Evolutionary conservation across 495 filamentous ascomycete genomes (phyloP).

Genomic region (Endocarpon pusillum): DNA sequence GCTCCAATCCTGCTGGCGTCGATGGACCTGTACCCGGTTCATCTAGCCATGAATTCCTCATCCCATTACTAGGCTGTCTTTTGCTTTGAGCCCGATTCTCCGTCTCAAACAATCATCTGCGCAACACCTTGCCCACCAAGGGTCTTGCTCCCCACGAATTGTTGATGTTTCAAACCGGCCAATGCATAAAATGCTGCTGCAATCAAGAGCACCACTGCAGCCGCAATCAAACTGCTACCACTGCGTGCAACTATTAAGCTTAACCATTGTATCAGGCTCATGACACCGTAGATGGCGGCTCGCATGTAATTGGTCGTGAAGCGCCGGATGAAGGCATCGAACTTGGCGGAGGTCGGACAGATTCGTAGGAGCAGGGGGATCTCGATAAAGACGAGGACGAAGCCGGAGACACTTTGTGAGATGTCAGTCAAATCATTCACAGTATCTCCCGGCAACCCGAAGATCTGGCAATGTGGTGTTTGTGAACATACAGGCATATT

Average conservation of each 20-base stretch:
- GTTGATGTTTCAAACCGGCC: slow-evolving; percentile 79
- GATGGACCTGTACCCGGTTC: no score
- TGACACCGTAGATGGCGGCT: slow-evolving; percentile 68
- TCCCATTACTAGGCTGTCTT: no score
- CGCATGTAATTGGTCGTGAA: slow-evolving; percentile 96
- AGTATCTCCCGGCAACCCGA: no score
- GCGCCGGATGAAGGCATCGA: slow-evolving; percentile 78
- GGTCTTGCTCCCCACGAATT: slow-evolving; percentile 92
- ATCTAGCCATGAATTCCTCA: no score
- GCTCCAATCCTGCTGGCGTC: no score
- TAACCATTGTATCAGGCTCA: slow-evolving; percentile 72
- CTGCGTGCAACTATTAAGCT: slow-evolving; percentile 35
- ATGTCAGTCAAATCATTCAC: no score
- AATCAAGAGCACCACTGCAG: slow-evolving; percentile 62
- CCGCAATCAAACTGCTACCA: slow-evolving; percentile 59
- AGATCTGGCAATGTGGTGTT: background rate
- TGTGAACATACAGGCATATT: slow-evolving; percentile 73
- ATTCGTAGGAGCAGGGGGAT: slow-evolving; percentile 92
- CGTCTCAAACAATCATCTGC: slow-evolving; percentile 89
- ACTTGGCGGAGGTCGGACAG: slow-evolving; percentile 80
- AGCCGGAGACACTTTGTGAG: slow-evolving; percentile 46
- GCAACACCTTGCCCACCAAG: slow-evolving; percentile 85
- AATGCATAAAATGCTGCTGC: slow-evolving; percentile 68
- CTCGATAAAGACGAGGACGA: slow-evolving; percentile 92
- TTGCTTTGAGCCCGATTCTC: no score